phyloP scores from a whole-genome alignment of 768 basidiomycete genomes.

The Phylloporus rhodoxanthus region DNA sequence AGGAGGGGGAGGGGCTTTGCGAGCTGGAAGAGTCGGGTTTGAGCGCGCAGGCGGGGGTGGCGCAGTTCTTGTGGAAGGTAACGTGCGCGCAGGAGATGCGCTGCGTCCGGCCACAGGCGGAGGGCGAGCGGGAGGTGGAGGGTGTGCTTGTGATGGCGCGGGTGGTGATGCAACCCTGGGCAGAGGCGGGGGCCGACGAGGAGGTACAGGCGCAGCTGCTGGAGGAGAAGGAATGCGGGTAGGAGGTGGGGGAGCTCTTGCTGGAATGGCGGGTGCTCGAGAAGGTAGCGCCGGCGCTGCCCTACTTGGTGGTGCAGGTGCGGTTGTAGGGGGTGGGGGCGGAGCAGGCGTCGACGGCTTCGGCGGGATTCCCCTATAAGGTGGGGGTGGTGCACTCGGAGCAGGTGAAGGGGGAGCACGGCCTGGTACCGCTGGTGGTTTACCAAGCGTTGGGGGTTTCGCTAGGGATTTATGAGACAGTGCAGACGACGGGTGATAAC shows the following conservation, averaged over 20 bases:
- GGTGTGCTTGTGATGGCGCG: conserved; percentile 19
- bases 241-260: conserved; percentile 41
- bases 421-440: conserved; percentile 60
- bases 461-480: conserved; percentile 33
- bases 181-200: conserved; percentile 32
- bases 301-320: conserved; percentile 35
- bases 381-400: conserved; percentile 24
- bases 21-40: conserved; percentile 22
- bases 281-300: conserved; percentile 33
- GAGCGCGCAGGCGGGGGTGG: conserved; percentile 28
- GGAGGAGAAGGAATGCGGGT: conserved; percentile 31
- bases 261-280: conserved; percentile 38
- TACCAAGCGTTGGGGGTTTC: conserved; percentile 58
- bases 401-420: conserved; percentile 33
- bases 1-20: conserved; percentile 41
- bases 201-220: conserved; percentile 11
- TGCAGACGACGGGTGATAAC: conserved; percentile 3
- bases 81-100: conserved; percentile 14
- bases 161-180: conserved; percentile 28
- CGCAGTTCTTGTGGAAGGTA: conserved; percentile 14
- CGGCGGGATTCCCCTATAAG: conserved; percentile 28
- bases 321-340: conserved; percentile 26
- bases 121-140: conserved; percentile 23
- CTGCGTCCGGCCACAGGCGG: conserved; percentile 27
- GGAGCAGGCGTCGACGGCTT: conserved; percentile 30